These are phyloP conservation scores for Talaromyces atroroseus DNA, from an alignment of 2,329 filamentous ascomycete genomes.

Conservation along the genomic window DNA sequence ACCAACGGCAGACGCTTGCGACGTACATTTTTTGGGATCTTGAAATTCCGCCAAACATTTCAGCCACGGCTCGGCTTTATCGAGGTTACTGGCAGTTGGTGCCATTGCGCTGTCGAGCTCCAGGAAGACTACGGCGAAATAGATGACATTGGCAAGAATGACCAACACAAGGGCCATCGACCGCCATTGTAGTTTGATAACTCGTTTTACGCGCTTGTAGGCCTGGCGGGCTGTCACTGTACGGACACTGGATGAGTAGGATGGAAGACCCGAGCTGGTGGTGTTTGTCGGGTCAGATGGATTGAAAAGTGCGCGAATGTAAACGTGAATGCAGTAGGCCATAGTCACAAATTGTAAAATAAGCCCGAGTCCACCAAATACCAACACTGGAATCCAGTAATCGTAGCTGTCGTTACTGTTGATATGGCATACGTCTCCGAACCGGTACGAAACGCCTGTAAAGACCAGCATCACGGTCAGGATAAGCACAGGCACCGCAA, in stretches of 20 bases:
- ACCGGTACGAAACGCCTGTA: conserved; percentile 90
- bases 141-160: conserved; percentile 85
- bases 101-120: conserved; percentile 71
- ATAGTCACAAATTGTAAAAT: conserved; percentile 81
- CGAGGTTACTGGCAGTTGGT: conserved; percentile 49
- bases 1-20: conserved; percentile 56
- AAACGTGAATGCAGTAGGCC: conserved; percentile 90
- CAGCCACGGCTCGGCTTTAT: conserved; percentile 61
- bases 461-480: conserved; percentile 71
- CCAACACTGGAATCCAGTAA: conserved; percentile 85
- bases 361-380: conserved; percentile 69
- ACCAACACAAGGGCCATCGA: conserved; percentile 85
- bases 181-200: conserved; percentile 89
- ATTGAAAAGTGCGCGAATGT: conserved; percentile 76
- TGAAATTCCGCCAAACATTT: conserved; percentile 58
- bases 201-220: conserved; percentile 77
- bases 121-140: conserved; percentile 88
- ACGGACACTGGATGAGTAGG: conserved; percentile 68
- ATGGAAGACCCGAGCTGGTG: conserved; percentile 64
- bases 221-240: conserved; percentile 82
- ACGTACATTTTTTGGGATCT: conserved; percentile 63
- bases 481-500: conserved; percentile 74
- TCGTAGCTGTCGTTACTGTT: conserved; percentile 80
- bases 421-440: conserved; percentile 87
- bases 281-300: conserved; percentile 60